Conservation (phyloP, 306 rosid genomes). For the Cucumis cinereus region DNA sequence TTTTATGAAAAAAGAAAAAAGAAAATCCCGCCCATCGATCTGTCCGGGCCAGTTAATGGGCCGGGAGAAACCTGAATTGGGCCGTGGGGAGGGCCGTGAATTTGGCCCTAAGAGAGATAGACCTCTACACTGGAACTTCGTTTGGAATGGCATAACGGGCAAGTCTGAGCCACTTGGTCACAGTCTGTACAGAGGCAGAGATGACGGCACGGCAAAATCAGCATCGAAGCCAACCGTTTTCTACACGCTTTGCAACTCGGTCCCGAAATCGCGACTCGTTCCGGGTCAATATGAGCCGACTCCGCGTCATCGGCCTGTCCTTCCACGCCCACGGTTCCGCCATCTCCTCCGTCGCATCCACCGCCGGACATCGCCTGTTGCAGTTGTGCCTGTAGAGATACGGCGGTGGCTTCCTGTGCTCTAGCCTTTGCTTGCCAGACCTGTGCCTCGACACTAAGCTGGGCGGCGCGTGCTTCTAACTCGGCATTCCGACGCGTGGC, state of each 20-base stretch:
- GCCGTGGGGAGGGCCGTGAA: neutral
- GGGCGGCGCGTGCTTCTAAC: constrained; percentile 86
- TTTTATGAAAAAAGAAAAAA: neutral
- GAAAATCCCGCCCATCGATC: neutral
- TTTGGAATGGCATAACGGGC: constrained; percentile 59
- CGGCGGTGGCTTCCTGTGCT: constrained; percentile 62
- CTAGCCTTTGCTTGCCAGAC: constrained; percentile 70
- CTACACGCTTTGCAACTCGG: constrained; percentile 66
- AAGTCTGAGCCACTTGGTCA: constrained; percentile 46
- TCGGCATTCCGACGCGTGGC: constrained; percentile 61
- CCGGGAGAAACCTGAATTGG: constrained; percentile 20
- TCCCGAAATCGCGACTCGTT: constrained; percentile 26
- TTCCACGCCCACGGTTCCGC: constrained; percentile 27
- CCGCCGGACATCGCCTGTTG: constrained; percentile 51
- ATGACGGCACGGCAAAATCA: constrained; percentile 74
- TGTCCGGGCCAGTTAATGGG: constrained; percentile 12
- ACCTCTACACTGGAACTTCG: constrained; percentile 69
- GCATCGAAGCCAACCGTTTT: constrained; percentile 59
- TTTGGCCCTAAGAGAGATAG: constrained; percentile 40
- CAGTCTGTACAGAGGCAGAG: constrained; percentile 66
- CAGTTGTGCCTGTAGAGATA: constrained; percentile 56
- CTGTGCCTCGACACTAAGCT: constrained; percentile 59
- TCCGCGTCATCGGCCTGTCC: constrained; percentile 78
- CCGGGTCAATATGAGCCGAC: constrained; percentile 74
- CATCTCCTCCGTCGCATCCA: constrained; percentile 13